phyloP scores from a whole-genome alignment of 495 filamentous ascomycete species.

The Hyaloscypha finlandica region DNA sequence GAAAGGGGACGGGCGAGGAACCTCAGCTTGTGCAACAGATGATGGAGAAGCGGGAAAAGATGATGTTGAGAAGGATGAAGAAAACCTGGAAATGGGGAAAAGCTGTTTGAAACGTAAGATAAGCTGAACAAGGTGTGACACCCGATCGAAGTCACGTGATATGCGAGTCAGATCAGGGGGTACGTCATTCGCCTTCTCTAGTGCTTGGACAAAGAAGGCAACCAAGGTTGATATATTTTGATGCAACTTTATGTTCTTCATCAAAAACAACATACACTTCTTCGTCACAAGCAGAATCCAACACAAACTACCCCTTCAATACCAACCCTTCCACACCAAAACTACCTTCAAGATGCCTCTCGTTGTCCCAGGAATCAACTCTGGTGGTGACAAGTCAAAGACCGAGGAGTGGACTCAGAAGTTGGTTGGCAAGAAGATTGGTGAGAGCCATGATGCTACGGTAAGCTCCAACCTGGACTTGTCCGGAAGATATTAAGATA shows the following conservation, averaged over 20 bases:
- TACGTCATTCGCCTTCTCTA: constrained; percentile 11
- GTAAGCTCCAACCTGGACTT: constrained; percentile 38
- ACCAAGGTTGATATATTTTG: not conserved
- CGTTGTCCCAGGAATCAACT: constrained; percentile 72
- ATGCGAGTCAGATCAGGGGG: not conserved
- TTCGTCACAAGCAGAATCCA: constrained; percentile 4
- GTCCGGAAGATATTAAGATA: not conserved
- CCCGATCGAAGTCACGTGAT: not conserved
- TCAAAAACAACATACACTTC: not conserved
- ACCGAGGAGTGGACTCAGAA: constrained; percentile 71
- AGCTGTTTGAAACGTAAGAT: too few relatives aligned
- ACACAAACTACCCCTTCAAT: constrained; percentile 18
- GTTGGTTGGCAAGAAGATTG: constrained; percentile 74
- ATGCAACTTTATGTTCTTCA: constrained; percentile 8
- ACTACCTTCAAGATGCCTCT: constrained; percentile 68
- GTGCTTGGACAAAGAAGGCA: constrained; percentile 2
- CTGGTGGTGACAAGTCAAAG: constrained; percentile 42
- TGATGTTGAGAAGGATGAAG: not conserved
- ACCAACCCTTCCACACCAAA: constrained; percentile 17
- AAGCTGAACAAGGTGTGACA: too few relatives aligned
- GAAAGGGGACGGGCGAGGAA: not conserved
- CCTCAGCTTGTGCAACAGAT: not conserved
- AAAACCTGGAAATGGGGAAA: not conserved
- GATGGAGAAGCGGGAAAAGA: not conserved
- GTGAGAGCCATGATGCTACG: constrained; percentile 48